phyloP scores from a whole-genome alignment of 2,329 filamentous ascomycete genomes.

The Penicillium sp. region DNA sequence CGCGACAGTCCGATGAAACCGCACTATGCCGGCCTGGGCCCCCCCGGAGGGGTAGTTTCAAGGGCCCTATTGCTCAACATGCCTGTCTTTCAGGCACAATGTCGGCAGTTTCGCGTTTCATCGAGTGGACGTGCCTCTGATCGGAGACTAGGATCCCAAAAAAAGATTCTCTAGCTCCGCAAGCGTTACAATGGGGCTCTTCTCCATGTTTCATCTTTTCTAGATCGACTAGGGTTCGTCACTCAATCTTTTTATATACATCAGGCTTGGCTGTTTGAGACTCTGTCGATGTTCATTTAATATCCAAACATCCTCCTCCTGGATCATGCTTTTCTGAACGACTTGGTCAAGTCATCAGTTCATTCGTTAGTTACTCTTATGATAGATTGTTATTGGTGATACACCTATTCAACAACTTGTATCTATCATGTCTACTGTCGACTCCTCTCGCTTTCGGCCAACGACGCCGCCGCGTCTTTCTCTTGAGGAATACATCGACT shows the following conservation, averaged over 20 bases:
- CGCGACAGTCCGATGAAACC: slow-evolving; percentile 40
- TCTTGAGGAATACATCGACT: slow-evolving; percentile 34
- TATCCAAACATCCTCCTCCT: slow-evolving; percentile 29
- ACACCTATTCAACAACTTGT: slow-evolving; percentile 23
- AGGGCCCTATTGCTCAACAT: slow-evolving; percentile 24
- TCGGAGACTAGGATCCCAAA: slow-evolving; percentile 27
- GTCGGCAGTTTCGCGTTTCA: slow-evolving; percentile 30
- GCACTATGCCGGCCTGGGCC: slow-evolving; percentile 20
- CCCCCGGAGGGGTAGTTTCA: slow-evolving; percentile 23
- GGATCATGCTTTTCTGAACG: slow-evolving; percentile 21
- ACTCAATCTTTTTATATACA: slow-evolving; percentile 29
- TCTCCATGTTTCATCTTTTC: slow-evolving; percentile 42
- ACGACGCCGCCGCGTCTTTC: slow-evolving; percentile 43
- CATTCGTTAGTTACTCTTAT: slow-evolving; percentile 18
- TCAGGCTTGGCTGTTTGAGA: slow-evolving; percentile 19
- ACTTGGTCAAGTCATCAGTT: slow-evolving; percentile 7
- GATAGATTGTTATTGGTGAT: slow-evolving; percentile 13
- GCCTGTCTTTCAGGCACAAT: slow-evolving; percentile 15
- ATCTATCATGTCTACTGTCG: slow-evolving; percentile 42
- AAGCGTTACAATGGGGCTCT: slow-evolving; percentile 34
- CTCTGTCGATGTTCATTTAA: slow-evolving; percentile 38
- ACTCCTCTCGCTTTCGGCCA: slow-evolving; percentile 45
- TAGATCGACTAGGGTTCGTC: slow-evolving; percentile 28
- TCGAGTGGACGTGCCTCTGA: slow-evolving; percentile 19
- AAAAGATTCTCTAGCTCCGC: slow-evolving; percentile 27